Conservation (phyloP, 192 early-diverging fungal genomes). For the Umbelopsis isabellina region DNA sequence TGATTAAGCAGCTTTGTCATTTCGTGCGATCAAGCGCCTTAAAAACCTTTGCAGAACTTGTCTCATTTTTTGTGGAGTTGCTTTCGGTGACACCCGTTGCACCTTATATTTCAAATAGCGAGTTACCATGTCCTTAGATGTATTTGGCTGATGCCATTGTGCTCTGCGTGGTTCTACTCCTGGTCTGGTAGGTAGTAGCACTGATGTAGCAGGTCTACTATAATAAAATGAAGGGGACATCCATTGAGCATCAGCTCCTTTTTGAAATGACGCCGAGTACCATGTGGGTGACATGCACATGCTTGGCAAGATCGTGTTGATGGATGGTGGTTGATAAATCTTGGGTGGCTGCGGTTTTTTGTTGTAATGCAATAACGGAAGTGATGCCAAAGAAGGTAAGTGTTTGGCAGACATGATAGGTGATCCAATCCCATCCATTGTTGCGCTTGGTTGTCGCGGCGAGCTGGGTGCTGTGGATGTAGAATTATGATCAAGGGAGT, state of each 20-base stretch:
- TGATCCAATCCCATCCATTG: not conserved
- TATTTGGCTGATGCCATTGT: slow-evolving; percentile 1
- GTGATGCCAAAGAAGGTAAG: not conserved
- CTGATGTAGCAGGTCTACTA: slow-evolving; percentile 32
- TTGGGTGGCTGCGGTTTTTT: slow-evolving; percentile 18
- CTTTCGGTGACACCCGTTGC: slow-evolving; percentile 32
- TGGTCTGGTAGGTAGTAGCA: slow-evolving; percentile 25
- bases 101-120: slow-evolving; percentile 36
- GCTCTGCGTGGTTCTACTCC: not conserved
- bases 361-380: slow-evolving; percentile 8
- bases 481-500: not conserved
- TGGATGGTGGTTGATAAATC: slow-evolving; percentile 32
- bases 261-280: slow-evolving; percentile 40
- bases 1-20: slow-evolving; percentile 8
- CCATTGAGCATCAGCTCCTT: slow-evolving; percentile 28
- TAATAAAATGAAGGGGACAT: slow-evolving; percentile 45
- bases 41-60: slow-evolving; percentile 39
- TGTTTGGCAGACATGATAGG: not conserved
- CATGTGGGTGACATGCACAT: slow-evolving; percentile 42
- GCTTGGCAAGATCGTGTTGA: slow-evolving; percentile 31
- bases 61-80: slow-evolving; percentile 38
- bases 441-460: not conserved
- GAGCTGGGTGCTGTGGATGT: slow-evolving; percentile 19
- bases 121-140: slow-evolving; percentile 29
- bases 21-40: slow-evolving; percentile 31